Evolutionary conservation across 2,329 filamentous ascomycete species (phyloP).

Genomic region (Cladosporium sp.): DNA sequence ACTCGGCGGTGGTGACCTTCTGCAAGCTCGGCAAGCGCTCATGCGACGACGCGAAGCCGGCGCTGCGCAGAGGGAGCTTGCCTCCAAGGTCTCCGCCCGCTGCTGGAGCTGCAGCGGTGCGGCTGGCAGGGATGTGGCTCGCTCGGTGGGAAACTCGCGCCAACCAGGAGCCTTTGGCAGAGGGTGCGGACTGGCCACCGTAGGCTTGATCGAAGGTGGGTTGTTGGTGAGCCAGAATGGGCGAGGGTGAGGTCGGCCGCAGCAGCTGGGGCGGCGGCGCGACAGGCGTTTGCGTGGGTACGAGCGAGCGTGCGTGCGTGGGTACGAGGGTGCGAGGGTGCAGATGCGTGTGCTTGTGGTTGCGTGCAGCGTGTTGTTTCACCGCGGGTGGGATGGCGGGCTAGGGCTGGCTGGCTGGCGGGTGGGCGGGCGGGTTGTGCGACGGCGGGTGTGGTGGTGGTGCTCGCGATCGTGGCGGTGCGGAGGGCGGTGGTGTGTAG

Average conservation of each 20-base stretch:
- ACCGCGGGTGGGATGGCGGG: not conserved
- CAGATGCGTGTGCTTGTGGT: not conserved
- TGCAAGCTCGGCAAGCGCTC: constrained; percentile 25
- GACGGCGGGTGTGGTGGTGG: not conserved
- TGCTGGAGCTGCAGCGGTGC: constrained; percentile 9
- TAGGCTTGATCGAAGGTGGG: constrained; percentile 25
- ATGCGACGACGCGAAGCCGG: constrained; percentile 20
- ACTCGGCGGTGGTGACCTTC: constrained; percentile 15
- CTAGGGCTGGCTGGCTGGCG: not conserved
- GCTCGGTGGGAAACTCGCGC: constrained; percentile 33
- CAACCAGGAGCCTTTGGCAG: constrained; percentile 28
- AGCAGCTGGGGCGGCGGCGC: constrained; percentile 9
- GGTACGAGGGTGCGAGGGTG: too few relatives aligned
- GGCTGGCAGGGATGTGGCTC: constrained; percentile 31
- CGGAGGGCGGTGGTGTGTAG: not conserved
- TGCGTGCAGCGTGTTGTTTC: constrained; percentile 6
- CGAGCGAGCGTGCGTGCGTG: not conserved
- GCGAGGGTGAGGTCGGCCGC: constrained; percentile 12
- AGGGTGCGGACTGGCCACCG: constrained; percentile 15
- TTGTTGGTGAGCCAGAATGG: constrained; percentile 23
- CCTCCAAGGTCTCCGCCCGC: constrained; percentile 5
- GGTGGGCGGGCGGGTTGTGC: not conserved
- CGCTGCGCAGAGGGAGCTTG: constrained; percentile 22
- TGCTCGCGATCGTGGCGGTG: not conserved
- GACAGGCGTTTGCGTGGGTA: constrained; percentile 1